Evolutionary conservation across 306 rosid genomes (phyloP), one percentile per base, ranked within the genome.

Genomic region (Corylus heterophylla): DNA sequence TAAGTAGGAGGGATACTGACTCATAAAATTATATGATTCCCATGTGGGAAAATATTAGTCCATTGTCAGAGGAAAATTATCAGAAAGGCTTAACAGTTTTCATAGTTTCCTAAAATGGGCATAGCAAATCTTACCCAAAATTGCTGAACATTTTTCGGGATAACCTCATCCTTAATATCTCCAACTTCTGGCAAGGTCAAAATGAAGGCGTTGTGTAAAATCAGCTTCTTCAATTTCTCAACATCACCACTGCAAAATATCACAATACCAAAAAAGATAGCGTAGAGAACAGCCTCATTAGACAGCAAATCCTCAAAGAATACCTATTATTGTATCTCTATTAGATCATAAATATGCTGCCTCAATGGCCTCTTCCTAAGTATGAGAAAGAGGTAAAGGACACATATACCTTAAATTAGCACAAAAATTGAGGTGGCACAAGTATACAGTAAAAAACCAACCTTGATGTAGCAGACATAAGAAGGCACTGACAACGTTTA

Each of bases 401-500:
- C 52, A 48, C 52, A 42, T 16, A 27, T 12, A 45, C 72, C 51
- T 69, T 54, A 16, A 55, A 70, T 69, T 22, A 61, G 3, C 12
- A 68, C 69, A 85, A 56, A 62, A 35, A 67, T 54, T 37, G n/a
- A 71, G 31, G 66, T 47, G 39, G 71, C 29, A 71, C 59, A 77
- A 77, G 74, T 54, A 77, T 48, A 73, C 25, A 4, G 56, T 49
- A 72, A 67, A 75, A 68, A 88, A 80, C 89, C 73, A 47, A 95
- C 99, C 97, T 95, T 83, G 97, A 79, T 76, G 98, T 93, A 76
- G 98, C 98, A 16, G 98, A 92, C 98, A 95, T 95, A 22, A 95
- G 93, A 88, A 95, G 97, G 77, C 96, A 95, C 76, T 95, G 99
- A 83, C 99, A 95, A 75, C 89, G 78, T 83, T 94, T 88, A 54